Evolutionary conservation across 371 early-diverging fungal genomes (phyloP), one percentile per base, ranked within the genome.

Genomic region (Mortierella sp.): DNA sequence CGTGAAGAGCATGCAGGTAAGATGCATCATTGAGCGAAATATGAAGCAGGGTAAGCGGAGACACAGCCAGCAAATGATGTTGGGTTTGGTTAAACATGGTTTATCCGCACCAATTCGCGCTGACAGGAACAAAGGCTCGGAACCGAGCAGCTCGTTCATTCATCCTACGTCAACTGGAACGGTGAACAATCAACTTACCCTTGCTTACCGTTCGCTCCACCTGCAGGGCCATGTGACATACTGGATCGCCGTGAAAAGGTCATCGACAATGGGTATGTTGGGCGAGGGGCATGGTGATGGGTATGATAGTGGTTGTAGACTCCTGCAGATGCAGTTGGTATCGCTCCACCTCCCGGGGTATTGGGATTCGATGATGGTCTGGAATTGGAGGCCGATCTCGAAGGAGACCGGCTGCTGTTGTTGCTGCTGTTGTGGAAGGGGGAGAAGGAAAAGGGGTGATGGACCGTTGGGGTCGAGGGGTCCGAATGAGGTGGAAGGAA

Each of bases 171-270:
- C n/a, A 4, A 23, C 7, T 19, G 38, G 34, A 47, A 46, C 10
- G 39, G 26, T 9, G 48, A 28, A 27, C 26, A 21, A 27, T 39
- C 16, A 16, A 24, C 58, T 64, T 69, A 74, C 76, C 78, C 70
- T 54, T 34, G 51, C 13, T 54, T 61, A 27, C 64, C 66, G 7
- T 53, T 54, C 27, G 58, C 64, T n/a, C 58, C 47, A 19, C 34
- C 43, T 18, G 60, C 49, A 34, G 42, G 39, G 39, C 24, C 49
- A 16, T 43, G 50, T 28, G 73, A 73, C n/a, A 73, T 18, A 31
- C 63, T 66, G 21, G 66, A 69, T 42, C 70, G 78, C 2, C 70
- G 61, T 19, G 78, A 69, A 18, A 62, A 64, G 21, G 68, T 68
- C 50, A 60, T 49, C 14, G 78, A 70, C 3, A 58, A 48, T 4